Evolutionary conservation across 2,329 filamentous ascomycete species (phyloP).

Genomic region (Clonostachys rhizophaga): DNA sequence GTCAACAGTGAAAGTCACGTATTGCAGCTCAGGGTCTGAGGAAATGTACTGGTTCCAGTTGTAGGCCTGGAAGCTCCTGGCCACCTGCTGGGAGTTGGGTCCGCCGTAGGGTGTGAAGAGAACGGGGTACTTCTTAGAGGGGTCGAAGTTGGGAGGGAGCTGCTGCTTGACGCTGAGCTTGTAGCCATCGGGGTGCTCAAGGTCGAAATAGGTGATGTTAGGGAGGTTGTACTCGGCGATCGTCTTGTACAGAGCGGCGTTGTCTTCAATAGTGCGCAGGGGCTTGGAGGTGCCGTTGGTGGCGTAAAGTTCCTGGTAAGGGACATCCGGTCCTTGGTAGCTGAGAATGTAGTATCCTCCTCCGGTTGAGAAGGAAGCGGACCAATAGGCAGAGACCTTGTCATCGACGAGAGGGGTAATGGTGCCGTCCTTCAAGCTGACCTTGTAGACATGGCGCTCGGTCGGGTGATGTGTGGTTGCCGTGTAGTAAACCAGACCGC

Average conservation of each 20-base stretch:
- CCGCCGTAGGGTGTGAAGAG: slow-evolving; percentile 67
- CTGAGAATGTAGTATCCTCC: slow-evolving; percentile 62
- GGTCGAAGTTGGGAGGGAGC: slow-evolving; percentile 60
- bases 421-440: slow-evolving; percentile 49
- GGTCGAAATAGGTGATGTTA: slow-evolving; percentile 59
- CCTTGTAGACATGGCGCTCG: slow-evolving; percentile 63
- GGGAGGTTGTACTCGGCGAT: slow-evolving; percentile 58
- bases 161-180: slow-evolving; percentile 60
- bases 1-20: slow-evolving; percentile 64
- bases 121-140: slow-evolving; percentile 58
- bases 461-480: slow-evolving; percentile 63
- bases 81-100: slow-evolving; percentile 57
- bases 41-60: slow-evolving; percentile 60
- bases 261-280: slow-evolving; percentile 54
- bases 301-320: slow-evolving; percentile 64
- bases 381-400: slow-evolving; percentile 51
- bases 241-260: slow-evolving; percentile 48
- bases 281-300: slow-evolving; percentile 45
- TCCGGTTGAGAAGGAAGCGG: slow-evolving; percentile 58
- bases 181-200: slow-evolving; percentile 57
- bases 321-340: slow-evolving; percentile 62
- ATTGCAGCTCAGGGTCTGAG: slow-evolving; percentile 64
- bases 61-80: slow-evolving; percentile 48
- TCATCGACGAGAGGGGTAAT: slow-evolving; percentile 60
- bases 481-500: slow-evolving; percentile 57